Base-by-base conservation (phyloP, 192 early-diverging fungal species). In the Coemansia biformis region DNA sequence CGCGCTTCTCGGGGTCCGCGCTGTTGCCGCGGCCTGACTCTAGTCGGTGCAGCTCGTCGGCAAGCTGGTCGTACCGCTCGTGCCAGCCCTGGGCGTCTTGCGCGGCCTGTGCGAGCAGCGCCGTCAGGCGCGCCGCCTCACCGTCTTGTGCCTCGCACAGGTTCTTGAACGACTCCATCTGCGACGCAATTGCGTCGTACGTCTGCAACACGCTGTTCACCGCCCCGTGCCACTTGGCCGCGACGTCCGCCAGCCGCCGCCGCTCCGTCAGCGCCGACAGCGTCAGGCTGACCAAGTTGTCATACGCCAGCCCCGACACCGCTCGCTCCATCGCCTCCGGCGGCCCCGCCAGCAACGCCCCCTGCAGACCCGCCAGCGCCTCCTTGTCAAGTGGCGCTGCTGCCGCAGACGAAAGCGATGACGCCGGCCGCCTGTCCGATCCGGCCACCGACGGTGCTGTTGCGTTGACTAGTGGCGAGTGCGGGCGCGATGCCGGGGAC, bases 11-110 rank as follows among this genome's bases (percentile, higher is more conserved):
- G 5, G 41, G 6, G 17, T 43, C 26, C 0, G 16, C 29, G 43
- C 24, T 26, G 24, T 5, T 6, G 24, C 24, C 24, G 24, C 43
- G 5, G 2, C 1, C 14, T 8, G 34, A 15, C 35, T 55, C 46
- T 2, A 55, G 52, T 1, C 26, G 48, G 16, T 47, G 43, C 19
- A 59, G 15, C 34, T 72, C 52, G 0, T 38, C 57, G 0, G 38
- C 43, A 2, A 60, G 28, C 12, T 19, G 35, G 3, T 52, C 47
- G 36, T 51, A 59, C 24, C 54, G 46, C 14, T 64, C 68, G 5
- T 48, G 60, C 60, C 61, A 64, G 24, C 22, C 34, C 45, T 56
- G 56, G n/a, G 68, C 47, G 21, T 60, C 57, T 34, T 53, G 56
- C 30, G 61, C 35, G 0, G 61, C 49, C 61, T 72, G 61, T 13